These are phyloP conservation scores for Agroathelia rolfsii DNA, from an alignment of 1,284 basidiomycete species.

Conservation along the genomic window DNA sequence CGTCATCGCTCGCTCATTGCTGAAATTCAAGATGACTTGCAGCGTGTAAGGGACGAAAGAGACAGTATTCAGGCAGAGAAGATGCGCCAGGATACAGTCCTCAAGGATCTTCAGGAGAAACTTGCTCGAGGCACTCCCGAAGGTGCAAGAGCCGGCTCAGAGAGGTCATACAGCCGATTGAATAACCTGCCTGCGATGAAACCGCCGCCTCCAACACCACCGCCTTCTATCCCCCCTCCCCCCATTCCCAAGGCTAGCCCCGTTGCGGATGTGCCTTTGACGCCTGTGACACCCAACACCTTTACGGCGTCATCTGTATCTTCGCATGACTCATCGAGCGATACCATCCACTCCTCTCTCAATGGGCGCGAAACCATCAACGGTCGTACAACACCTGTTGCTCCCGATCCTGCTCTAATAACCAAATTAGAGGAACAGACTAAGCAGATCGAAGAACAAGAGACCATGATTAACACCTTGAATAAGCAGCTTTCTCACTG, in stretches of 20 bases:
- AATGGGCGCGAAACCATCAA: no score
- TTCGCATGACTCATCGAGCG: conserved; percentile 27
- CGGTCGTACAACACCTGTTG: conserved; percentile 24
- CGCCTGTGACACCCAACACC: no score
- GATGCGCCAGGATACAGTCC: conserved; percentile 48
- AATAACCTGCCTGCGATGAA: conserved; percentile 58
- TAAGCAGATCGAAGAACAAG: conserved; percentile 74
- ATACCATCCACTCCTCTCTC: no score
- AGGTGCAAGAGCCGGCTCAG: conserved; percentile 40
- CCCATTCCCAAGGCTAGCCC: conserved; percentile 53
- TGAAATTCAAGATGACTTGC: conserved; percentile 66
- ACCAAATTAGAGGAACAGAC: conserved; percentile 63
- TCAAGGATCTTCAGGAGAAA: conserved; percentile 72
- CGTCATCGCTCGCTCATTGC: conserved; percentile 63
- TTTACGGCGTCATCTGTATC: no score
- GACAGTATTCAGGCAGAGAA: conserved; percentile 69
- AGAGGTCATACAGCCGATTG: conserved; percentile 48
- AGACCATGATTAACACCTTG: conserved; percentile 83
- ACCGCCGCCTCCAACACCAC: conserved; percentile 80
- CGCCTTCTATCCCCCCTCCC: conserved; percentile 81
- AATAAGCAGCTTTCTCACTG: conserved; percentile 88
- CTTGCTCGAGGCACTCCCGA: conserved; percentile 46
- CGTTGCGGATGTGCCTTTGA: conserved; percentile 41
- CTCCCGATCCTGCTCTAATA: conserved; percentile 47
- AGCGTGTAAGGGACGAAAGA: conserved; percentile 71